Conservation (phyloP, 2,329 filamentous ascomycete genomes). For the Colletotrichum costaricense region DNA sequence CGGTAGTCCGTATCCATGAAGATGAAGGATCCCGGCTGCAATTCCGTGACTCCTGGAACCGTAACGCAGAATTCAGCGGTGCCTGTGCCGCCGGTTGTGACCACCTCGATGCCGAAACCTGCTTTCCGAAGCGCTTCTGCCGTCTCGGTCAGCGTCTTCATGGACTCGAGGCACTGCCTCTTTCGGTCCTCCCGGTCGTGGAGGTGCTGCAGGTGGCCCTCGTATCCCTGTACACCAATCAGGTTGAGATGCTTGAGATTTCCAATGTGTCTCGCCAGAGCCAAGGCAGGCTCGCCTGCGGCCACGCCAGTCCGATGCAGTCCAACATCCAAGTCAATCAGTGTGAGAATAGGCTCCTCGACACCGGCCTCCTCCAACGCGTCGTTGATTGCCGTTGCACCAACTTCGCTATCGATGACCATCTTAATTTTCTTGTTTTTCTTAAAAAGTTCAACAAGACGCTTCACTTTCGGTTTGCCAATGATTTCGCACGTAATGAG, state of each 20-base stretch:
- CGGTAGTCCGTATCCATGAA: constrained; percentile 70
- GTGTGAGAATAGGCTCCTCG: constrained; percentile 49
- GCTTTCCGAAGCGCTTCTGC: constrained; percentile 53
- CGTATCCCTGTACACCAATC: constrained; percentile 64
- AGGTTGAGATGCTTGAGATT: constrained; percentile 51
- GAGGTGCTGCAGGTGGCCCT: constrained; percentile 64
- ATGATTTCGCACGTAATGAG: constrained; percentile 64
- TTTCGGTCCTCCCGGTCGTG: constrained; percentile 55
- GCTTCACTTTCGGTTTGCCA: constrained; percentile 55
- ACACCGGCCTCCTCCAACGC: constrained; percentile 50
- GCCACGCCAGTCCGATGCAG: constrained; percentile 60
- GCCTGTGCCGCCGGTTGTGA: constrained; percentile 64
- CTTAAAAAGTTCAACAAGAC: constrained; percentile 57
- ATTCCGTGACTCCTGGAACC: constrained; percentile 62
- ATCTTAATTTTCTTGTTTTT: constrained; percentile 52
- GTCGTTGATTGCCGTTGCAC: constrained; percentile 56
- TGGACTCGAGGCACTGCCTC: constrained; percentile 52
- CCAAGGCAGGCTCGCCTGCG: constrained; percentile 51
- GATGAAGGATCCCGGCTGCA: constrained; percentile 66
- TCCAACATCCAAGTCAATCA: constrained; percentile 63
- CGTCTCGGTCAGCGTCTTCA: constrained; percentile 51
- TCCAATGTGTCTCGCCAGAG: constrained; percentile 52
- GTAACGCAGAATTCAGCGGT: constrained; percentile 64
- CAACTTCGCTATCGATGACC: constrained; percentile 59
- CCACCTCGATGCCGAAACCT: constrained; percentile 58